A percentile compares a stretch with the other conserved stretches of the same genome.
Conservation (phyloP, 768 basidiomycete genomes). For the Amanita jacksonii region DNA sequence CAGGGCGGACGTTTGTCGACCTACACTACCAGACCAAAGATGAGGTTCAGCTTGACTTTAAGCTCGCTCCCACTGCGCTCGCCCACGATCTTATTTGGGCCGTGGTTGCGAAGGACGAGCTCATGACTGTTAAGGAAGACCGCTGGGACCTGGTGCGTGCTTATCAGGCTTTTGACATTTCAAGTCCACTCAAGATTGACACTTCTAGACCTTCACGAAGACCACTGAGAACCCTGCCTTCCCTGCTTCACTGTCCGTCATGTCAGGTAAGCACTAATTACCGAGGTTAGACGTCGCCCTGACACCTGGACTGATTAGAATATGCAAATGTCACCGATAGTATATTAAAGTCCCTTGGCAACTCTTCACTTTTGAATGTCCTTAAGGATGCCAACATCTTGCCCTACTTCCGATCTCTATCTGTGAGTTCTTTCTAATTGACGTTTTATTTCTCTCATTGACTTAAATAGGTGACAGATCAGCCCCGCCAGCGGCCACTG, state of each 20-base stretch:
- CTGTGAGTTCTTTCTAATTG: slow-evolving; percentile 36
- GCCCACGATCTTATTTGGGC: slow-evolving; percentile 74
- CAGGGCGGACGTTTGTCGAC: slow-evolving; percentile 58
- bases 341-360: slow-evolving; percentile 48
- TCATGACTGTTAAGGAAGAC: slow-evolving; percentile 53
- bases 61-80: slow-evolving; percentile 42
- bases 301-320: slow-evolving; percentile 36
- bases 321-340: slow-evolving; percentile 79
- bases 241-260: slow-evolving; percentile 55
- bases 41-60: slow-evolving; percentile 71
- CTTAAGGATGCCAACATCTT: slow-evolving; percentile 56
- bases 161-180: not conserved
- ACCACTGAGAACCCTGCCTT: slow-evolving; percentile 57
- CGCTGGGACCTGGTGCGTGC: slow-evolving; percentile 84
- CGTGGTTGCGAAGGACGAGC: slow-evolving; percentile 71
- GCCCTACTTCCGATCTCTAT: slow-evolving; percentile 78
- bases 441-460: not conserved
- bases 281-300: slow-evolving; percentile 6
- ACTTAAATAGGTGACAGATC: slow-evolving; percentile 65
- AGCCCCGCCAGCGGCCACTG: slow-evolving; percentile 62
- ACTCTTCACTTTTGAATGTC: slow-evolving; percentile 41
- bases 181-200: not conserved
- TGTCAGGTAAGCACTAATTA: slow-evolving; percentile 47
- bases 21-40: slow-evolving; percentile 65
- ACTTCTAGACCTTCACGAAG: slow-evolving; percentile 68